phyloP scores from a whole-genome alignment of 352 stramenopile genomes.

The Phytophthora syringae region DNA sequence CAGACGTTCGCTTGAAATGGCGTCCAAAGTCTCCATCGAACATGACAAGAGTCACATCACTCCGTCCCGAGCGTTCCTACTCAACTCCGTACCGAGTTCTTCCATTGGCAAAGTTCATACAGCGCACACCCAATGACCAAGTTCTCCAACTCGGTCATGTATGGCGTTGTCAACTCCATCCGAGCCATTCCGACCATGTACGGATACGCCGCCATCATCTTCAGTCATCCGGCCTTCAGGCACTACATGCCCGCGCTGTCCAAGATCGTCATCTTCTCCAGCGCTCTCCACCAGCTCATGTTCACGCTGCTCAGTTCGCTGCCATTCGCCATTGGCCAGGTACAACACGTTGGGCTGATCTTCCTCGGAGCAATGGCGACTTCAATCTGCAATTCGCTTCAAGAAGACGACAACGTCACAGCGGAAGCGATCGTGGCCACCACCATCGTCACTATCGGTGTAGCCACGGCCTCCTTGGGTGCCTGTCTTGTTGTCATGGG shows the following conservation, averaged over 20 bases:
- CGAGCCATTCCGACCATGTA: conserved; percentile 94
- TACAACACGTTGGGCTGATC: conserved; percentile 98
- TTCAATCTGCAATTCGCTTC: conserved; percentile 84
- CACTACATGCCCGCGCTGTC: conserved; percentile 88
- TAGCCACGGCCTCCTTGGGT: conserved; percentile 92
- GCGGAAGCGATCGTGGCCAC: conserved; percentile 91
- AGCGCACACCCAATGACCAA: conserved; percentile 30
- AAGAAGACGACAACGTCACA: conserved; percentile 52
- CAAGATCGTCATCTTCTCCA: conserved; percentile 97
- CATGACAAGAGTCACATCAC: conserved; percentile 25
- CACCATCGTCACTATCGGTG: conserved; percentile 91
- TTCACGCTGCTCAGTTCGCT: conserved; percentile 90
- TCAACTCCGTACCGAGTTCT: conserved; percentile 17
- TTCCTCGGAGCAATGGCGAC: conserved; percentile 95
- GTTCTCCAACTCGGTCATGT: conserved; percentile 73
- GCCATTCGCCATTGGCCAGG: conserved; percentile 96
- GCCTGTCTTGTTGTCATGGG: conserved; percentile 93
- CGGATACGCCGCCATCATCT: conserved; percentile 96
- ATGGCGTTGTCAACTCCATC: conserved; percentile 93
- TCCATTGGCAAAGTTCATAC: conserved; percentile 10
- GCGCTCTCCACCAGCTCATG: conserved; percentile 93
- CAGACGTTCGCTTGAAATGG: conserved; percentile 15
- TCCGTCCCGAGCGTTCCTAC: conserved; percentile 23
- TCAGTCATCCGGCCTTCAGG: conserved; percentile 88
- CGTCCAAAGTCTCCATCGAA: conserved; percentile 16